Base-by-base conservation (phyloP, 176 grass and related monocot species). In the Avena atlantica region DNA sequence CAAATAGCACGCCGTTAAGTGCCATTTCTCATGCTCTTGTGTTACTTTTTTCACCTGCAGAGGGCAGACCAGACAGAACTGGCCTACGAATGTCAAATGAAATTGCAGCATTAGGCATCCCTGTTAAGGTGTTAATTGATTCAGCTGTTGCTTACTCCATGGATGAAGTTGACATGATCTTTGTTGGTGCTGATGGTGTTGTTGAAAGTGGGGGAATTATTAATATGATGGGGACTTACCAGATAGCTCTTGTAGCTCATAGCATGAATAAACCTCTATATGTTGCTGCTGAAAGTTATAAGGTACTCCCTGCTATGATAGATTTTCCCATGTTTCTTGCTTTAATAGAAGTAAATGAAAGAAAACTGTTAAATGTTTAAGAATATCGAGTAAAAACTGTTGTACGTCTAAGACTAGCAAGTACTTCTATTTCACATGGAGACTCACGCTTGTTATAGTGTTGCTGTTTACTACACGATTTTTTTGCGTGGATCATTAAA, bases 141-240 rank as follows among this genome's bases (percentile, higher is more conserved):
- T 96, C 94, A 48, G 97, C 97, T 71, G 94, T 94, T 82, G 97
- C 97, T 24, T 99, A 96, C 94, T 91, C 89, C 36, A 94, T 94
- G 90, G 97, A 93, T 93, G 93, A 99, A 93, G 53, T 96, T 76
- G 92, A 94, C 85, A 96, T 99, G 97, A 89, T 99, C 17, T 96
- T 94, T 88, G 78, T 99, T 74, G 93, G 97, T 24, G 97, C 97
- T 92, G 97, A 99, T 94, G 97, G 94, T 52, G 91, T 99, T 81
- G 97, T 96, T 74, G 97, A 99, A 80, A 98, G 97, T 45, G 97
- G 97, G 72, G 97, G 97, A 63, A 96, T 99, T 80, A 99, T 99
- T 62, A 99, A 99, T 85, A 96, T 99, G 97, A 99, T 96, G 97
- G 94, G 94, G 15, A 99, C 97, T 76, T 99, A 99, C 85, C 97